Evolutionary conservation across 1,284 basidiomycete genomes (phyloP).

Genomic region (Cerrena zonata): DNA sequence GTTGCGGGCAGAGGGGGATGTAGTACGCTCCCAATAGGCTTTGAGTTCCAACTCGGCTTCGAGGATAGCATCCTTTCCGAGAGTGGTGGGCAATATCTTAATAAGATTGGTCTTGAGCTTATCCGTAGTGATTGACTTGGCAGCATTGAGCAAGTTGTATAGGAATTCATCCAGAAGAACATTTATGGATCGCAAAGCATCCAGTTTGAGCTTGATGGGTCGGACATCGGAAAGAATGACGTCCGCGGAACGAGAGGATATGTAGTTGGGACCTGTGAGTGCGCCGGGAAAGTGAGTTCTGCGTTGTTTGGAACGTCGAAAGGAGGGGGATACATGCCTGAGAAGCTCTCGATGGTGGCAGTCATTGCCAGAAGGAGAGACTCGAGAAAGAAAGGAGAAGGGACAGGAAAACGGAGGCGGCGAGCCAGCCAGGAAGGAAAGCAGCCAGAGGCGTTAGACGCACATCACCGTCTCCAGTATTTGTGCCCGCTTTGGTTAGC

Average conservation of each 20-base stretch:
- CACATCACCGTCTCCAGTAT: neutral
- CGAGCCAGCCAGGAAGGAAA: neutral
- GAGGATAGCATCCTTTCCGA: constrained; percentile 84
- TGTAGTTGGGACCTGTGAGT: constrained; percentile 60
- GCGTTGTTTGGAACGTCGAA: neutral
- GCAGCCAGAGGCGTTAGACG: neutral
- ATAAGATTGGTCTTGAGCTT: constrained; percentile 71
- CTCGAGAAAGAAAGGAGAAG: neutral
- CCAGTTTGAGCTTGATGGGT: constrained; percentile 74
- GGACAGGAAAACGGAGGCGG: neutral
- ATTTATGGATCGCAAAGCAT: constrained; percentile 76
- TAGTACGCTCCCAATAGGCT: constrained; percentile 70
- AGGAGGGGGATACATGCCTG: neutral
- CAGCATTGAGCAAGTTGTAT: constrained; percentile 61
- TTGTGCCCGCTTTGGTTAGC: neutral
- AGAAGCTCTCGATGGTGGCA: constrained; percentile 2
- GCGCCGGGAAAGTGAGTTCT: neutral
- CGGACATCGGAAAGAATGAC: constrained; percentile 85
- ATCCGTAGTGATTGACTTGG: constrained; percentile 70
- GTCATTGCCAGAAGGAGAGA: neutral
- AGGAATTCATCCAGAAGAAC: constrained; percentile 85
- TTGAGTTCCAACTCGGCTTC: constrained; percentile 88
- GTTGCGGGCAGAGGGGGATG: constrained; percentile 28
- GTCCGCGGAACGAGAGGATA: constrained; percentile 77
- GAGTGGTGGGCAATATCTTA: constrained; percentile 65